phyloP scores from a whole-genome alignment of 1,284 basidiomycete species.

The Pseudozyma pruni region DNA sequence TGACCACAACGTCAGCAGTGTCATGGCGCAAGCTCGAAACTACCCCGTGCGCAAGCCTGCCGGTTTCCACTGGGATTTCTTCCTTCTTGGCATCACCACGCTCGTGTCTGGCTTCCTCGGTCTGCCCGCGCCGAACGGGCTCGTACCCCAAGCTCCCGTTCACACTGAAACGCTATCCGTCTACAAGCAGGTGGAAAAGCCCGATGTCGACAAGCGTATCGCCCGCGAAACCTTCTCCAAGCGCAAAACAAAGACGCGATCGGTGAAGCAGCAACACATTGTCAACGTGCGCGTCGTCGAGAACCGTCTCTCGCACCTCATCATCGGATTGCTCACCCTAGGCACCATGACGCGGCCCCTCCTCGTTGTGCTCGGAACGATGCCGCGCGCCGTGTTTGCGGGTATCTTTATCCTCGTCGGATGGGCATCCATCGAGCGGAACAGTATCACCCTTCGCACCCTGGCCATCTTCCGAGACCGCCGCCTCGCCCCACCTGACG shows the following conservation, averaged over 20 bases:
- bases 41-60: conserved; percentile 91
- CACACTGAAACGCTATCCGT: conserved; percentile 87
- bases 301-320: conserved; percentile 63
- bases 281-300: conserved; percentile 62
- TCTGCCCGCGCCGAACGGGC: conserved; percentile 89
- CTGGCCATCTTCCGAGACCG: conserved; percentile 83
- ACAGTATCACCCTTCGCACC: conserved; percentile 85
- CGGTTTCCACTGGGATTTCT: conserved; percentile 81
- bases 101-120: conserved; percentile 91
- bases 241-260: conserved; percentile 19
- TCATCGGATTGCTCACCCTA: conserved; percentile 64
- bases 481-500: conserved; percentile 36
- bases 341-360: conserved; percentile 67
- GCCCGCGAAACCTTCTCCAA: conserved; percentile 71
- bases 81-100: conserved; percentile 89
- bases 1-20: conserved; percentile 76
- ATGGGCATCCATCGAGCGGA: conserved; percentile 76
- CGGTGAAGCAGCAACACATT: conserved; percentile 51
- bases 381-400: conserved; percentile 61
- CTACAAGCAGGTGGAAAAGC: conserved; percentile 72
- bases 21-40: conserved; percentile 91
- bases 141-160: conserved; percentile 93
- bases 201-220: conserved; percentile 45
- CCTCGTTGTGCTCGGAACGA: conserved; percentile 64
- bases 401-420: conserved; percentile 67